Evolutionary conservation across 2,329 filamentous ascomycete species (phyloP), one percentile per base, ranked within the genome.

Genomic region (Colletotrichum liriopes): DNA sequence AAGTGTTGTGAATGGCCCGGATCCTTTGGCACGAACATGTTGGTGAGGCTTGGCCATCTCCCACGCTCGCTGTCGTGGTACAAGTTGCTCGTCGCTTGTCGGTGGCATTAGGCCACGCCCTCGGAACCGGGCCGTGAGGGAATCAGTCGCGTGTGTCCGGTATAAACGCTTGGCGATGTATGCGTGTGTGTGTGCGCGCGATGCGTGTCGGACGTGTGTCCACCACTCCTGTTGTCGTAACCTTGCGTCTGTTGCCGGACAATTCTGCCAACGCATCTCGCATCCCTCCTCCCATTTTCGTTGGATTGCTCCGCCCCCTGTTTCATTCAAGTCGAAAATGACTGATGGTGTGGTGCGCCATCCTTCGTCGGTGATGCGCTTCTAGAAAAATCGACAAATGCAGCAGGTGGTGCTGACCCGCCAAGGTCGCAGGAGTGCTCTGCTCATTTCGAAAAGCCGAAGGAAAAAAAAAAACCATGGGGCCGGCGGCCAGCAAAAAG

Each of bases 121-220:
- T 64, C 59, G 69, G 59, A 64, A 69, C 65, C 65, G 65, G 52
- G 59, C 61, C 61, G 61, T 64, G 47, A 39, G 18, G 20, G 20
- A 11, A 56, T n/a, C 54, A 39, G 54, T 56, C 54, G 54, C 54
- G 56, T 59, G 56, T 45, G 56, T 43, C n/a, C 23, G 49, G 37
- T 54, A 54, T 29, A 11, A n/a, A 64, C 11, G 49, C 45, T 62
- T 62, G 59, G 59, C 45, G 45, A 49, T 62, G 37, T 23, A 18
- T 43, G 63, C 45, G 68, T 23, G 65, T 71, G 63, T 39, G 54
- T n/a, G 47, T 54, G 67, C 59, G 59, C 45, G 32, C 45, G 45
- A 51, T 49, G 59, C 32, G 54, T 68, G 56, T 71, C 65, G 68
- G 65, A 71, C 68, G 64, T 68, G 68, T 71, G 68, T 63, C 65